phyloP scores from a whole-genome alignment of 176 grass and related monocot genomes.

The Juncus inflexus region DNA sequence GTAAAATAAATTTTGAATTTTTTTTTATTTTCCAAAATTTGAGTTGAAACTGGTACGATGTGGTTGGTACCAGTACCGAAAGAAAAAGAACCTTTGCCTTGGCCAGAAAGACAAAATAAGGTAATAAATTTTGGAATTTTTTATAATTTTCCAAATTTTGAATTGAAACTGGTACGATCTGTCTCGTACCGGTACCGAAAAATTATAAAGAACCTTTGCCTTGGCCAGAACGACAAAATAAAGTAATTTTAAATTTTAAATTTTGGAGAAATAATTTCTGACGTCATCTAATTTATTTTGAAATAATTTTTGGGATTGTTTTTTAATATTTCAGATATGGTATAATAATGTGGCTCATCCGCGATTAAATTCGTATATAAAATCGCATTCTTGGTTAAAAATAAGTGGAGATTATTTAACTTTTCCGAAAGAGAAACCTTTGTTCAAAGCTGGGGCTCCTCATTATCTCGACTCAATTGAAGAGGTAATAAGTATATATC shows the following conservation, averaged over 20 bases:
- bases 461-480: slow-evolving; percentile 77
- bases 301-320: slow-evolving; percentile 1
- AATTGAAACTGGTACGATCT: slow-evolving; percentile 55
- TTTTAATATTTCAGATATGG: slow-evolving; percentile 50
- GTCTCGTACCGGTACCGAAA: slow-evolving; percentile 74
- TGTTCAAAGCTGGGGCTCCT: slow-evolving; percentile 66
- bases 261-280: too few relatives aligned
- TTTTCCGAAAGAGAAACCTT: slow-evolving; percentile 56
- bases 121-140: too few relatives aligned
- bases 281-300: slow-evolving; percentile 2
- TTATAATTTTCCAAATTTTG: slow-evolving; percentile 19
- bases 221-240: slow-evolving; percentile 76
- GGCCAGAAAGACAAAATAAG: too few relatives aligned
- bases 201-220: slow-evolving; percentile 55
- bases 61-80: too few relatives aligned
- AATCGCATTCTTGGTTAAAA: slow-evolving; percentile 73
- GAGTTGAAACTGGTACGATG: background rate
- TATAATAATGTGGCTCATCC: slow-evolving; percentile 72
- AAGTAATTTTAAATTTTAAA: slow-evolving; percentile 30
- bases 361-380: slow-evolving; percentile 55
- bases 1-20: slow-evolving; percentile 18
- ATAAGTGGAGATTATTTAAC: slow-evolving; percentile 47
- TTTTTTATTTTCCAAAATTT: slow-evolving; percentile 14
- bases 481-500: slow-evolving; percentile 40
- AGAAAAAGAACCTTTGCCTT: too few relatives aligned